Evolutionary conservation across 108 stramenopile species (phyloP).

Genomic region (Skeletonema tropicum): DNA sequence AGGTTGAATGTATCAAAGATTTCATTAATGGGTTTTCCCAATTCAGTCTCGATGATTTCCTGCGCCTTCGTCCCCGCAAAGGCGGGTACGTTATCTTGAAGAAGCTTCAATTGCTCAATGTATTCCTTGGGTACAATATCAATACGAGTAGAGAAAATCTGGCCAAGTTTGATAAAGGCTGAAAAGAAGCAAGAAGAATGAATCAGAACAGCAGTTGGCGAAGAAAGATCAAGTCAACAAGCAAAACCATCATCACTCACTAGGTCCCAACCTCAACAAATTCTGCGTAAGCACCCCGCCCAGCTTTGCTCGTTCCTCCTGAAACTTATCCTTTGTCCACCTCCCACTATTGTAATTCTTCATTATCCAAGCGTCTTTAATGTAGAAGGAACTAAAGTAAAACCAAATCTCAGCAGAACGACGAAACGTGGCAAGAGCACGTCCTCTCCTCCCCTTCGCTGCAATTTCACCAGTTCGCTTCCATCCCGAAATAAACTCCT

Average conservation of each 20-base stretch:
- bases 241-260: too few species aligned
- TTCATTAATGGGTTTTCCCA: constrained; percentile 87
- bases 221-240: too few species aligned
- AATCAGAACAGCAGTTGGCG: too few species aligned
- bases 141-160: constrained; percentile 86
- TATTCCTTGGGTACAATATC: constrained; percentile 97
- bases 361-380: constrained; percentile 79
- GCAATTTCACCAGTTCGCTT: constrained; percentile 88
- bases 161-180: constrained; percentile 80
- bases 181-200: too few species aligned
- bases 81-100: constrained; percentile 96
- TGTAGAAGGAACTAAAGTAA: constrained; percentile 85
- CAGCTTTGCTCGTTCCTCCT: constrained; percentile 71
- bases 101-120: constrained; percentile 87
- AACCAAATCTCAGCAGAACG: constrained; percentile 91
- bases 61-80: constrained; percentile 90
- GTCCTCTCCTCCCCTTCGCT: constrained; percentile 66
- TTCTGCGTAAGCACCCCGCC: constrained; percentile 90
- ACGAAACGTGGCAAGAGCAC: constrained; percentile 80
- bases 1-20: constrained; percentile 85
- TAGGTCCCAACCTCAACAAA: constrained; percentile 92
- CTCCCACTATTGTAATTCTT: constrained; percentile 74
- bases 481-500: constrained; percentile 86
- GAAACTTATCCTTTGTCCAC: constrained; percentile 74
- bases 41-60: constrained; percentile 88